phyloP scores from a whole-genome alignment of 768 basidiomycete genomes.

The Hirschioporus abietinus region DNA sequence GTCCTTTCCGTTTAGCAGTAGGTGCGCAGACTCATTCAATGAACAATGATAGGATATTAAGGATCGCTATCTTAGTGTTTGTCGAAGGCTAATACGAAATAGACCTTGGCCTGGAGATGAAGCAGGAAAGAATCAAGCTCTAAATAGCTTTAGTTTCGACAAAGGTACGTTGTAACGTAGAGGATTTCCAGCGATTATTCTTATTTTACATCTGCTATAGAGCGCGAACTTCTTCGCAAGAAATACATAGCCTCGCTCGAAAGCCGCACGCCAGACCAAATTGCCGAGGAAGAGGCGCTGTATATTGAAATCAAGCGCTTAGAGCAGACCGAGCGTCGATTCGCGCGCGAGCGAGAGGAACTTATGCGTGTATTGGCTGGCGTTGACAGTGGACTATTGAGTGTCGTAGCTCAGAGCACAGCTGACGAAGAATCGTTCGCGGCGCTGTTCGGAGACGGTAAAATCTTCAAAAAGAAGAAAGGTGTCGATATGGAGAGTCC shows the following conservation, averaged over 20 bases:
- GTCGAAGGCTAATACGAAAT: constrained; percentile 80
- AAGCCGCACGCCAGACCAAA: constrained; percentile 80
- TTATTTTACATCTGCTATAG: constrained; percentile 31
- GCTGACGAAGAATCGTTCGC: constrained; percentile 58
- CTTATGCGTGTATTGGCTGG: constrained; percentile 79
- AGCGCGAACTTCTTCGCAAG: constrained; percentile 83
- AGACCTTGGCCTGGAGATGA: constrained; percentile 85
- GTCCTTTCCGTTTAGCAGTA: constrained; percentile 10
- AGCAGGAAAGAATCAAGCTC: constrained; percentile 54
- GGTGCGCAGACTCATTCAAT: neutral
- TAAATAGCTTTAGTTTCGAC: constrained; percentile 47
- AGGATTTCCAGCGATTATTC: neutral
- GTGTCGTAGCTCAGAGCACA: constrained; percentile 34
- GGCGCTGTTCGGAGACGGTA: constrained; percentile 39
- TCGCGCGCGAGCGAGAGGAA: constrained; percentile 85
- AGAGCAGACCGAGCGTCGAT: constrained; percentile 85
- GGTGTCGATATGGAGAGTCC: constrained; percentile 38
- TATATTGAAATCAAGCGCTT: constrained; percentile 93
- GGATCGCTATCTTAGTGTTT: constrained; percentile 89
- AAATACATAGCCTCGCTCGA: constrained; percentile 85
- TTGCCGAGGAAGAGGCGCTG: constrained; percentile 92
- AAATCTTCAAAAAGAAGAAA: constrained; percentile 54
- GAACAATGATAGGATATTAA: constrained; percentile 70
- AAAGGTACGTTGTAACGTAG: neutral
- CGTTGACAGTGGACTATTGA: constrained; percentile 80